A percentile compares a stretch with the other conserved stretches of the same genome.
Evolutionary conservation across 2,329 filamentous ascomycete genomes (phyloP).

Genomic region (Thyridium curvatum): DNA sequence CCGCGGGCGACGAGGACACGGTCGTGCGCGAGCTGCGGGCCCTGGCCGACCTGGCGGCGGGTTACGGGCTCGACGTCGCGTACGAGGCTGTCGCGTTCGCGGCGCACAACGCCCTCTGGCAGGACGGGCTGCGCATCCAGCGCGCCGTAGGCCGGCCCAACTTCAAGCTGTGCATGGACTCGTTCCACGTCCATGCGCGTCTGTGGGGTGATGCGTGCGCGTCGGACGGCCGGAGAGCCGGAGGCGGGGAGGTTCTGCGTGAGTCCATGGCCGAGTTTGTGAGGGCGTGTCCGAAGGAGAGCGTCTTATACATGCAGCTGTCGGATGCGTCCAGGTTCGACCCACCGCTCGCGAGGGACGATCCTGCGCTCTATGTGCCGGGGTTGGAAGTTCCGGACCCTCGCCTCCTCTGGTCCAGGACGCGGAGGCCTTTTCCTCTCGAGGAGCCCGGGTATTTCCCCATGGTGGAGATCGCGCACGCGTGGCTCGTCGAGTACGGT

Average conservation of each 20-base stretch:
- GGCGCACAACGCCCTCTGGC: conserved; percentile 22
- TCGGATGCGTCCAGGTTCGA: conserved; percentile 25
- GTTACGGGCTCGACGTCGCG: conserved; percentile 14
- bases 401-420: conserved; percentile 7
- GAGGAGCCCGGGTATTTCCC: conserved; percentile 12
- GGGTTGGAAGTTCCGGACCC: background rate
- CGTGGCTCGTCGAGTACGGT: conserved; percentile 20
- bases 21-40: conserved; percentile 21
- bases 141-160: conserved; percentile 21
- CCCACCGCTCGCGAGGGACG: conserved; percentile 18
- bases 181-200: conserved; percentile 22
- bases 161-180: conserved; percentile 29
- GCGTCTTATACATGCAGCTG: conserved; percentile 26
- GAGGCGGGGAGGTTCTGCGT: conserved; percentile 8
- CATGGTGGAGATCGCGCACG: conserved; percentile 15
- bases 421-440: conserved; percentile 22
- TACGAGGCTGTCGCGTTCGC: conserved; percentile 27
- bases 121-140: conserved; percentile 18
- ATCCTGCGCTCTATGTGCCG: conserved; percentile 8
- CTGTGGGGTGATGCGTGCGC: conserved; percentile 22
- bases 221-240: conserved; percentile 10
- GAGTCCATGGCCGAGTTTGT: conserved; percentile 16
- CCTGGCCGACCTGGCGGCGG: conserved; percentile 17
- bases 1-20: conserved; percentile 16
- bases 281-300: conserved; percentile 12